Percentiles rank a stretch among this genome's conserved stretches.
Evolutionary conservation across 2,329 filamentous ascomycete genomes (phyloP).

Genomic region (Mycosphaerelloides madeirae): DNA sequence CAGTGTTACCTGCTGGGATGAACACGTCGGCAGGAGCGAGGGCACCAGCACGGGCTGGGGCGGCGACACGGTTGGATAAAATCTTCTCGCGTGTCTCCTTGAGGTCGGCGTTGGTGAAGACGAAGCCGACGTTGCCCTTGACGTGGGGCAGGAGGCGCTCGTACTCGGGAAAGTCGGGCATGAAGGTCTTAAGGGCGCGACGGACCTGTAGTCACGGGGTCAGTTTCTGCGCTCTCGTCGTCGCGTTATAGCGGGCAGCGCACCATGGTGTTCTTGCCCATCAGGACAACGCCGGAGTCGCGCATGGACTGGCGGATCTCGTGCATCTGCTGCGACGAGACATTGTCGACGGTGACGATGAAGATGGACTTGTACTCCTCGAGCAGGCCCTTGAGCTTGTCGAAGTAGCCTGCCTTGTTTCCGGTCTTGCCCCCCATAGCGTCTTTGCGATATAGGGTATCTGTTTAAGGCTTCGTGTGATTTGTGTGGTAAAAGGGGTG

Average conservation of each 20-base stretch:
- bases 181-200: slow-evolving; percentile 94
- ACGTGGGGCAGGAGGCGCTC: slow-evolving; percentile 95
- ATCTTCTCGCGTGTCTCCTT: slow-evolving; percentile 93
- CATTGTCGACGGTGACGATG: slow-evolving; percentile 82
- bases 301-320: slow-evolving; percentile 94
- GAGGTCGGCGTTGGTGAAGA: slow-evolving; percentile 97
- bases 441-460: slow-evolving; percentile 31
- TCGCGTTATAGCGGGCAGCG: slow-evolving; percentile 23
- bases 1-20: slow-evolving; percentile 96
- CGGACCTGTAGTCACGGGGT: slow-evolving; percentile 59
- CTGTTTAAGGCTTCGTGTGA: slow-evolving; percentile 26
- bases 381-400: slow-evolving; percentile 97
- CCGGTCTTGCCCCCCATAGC: slow-evolving; percentile 62
- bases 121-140: slow-evolving; percentile 97
- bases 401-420: slow-evolving; percentile 97
- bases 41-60: slow-evolving; percentile 96
- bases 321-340: slow-evolving; percentile 99
- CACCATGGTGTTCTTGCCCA: slow-evolving; percentile 99
- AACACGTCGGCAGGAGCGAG: slow-evolving; percentile 89
- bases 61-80: slow-evolving; percentile 92
- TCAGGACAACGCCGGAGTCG: slow-evolving; percentile 88
- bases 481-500: slow-evolving; percentile 1
- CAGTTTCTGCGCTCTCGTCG: slow-evolving; percentile 5
- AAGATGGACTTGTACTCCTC: slow-evolving; percentile 97
- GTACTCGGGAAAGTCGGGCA: slow-evolving; percentile 88